Conservation (phyloP, 345 rosid genomes). For the Salix brachista region DNA sequence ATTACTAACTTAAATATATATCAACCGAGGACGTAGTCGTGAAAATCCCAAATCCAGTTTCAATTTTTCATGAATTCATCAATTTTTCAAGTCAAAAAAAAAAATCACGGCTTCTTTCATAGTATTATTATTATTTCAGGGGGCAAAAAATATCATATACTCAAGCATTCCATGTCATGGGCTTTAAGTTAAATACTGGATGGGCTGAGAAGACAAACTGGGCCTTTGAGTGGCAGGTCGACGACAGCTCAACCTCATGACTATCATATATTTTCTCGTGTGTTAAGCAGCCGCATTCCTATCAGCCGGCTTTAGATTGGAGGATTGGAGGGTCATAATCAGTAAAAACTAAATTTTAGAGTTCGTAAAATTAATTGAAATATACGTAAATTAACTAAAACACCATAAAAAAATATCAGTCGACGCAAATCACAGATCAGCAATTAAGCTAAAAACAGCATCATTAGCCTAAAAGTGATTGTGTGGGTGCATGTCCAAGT, state of each 20-base stretch:
- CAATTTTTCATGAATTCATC: too few relatives aligned
- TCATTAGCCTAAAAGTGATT: background rate
- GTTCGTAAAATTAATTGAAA: rapidly evolving
- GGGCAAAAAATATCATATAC: background rate
- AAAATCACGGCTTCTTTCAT: background rate
- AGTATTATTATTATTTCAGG: background rate
- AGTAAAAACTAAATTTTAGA: too few relatives aligned
- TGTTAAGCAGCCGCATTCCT: background rate
- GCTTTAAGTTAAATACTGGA: background rate
- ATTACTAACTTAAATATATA: too few relatives aligned
- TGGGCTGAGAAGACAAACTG: background rate
- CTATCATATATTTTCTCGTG: background rate
- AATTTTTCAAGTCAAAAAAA: too few relatives aligned
- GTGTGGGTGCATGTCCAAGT: background rate
- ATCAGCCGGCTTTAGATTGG: too few relatives aligned
- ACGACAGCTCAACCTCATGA: background rate
- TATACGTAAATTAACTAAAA: rapidly evolving
- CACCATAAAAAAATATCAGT: too few relatives aligned
- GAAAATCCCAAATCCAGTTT: too few relatives aligned
- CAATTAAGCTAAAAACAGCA: background rate
- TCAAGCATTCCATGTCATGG: background rate
- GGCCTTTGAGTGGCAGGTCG: background rate
- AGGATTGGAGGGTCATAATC: background rate
- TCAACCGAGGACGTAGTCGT: too few relatives aligned
- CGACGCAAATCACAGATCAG: background rate